Conservation (phyloP, 306 rosid genomes). For the Oxytropis ochrocephala region DNA sequence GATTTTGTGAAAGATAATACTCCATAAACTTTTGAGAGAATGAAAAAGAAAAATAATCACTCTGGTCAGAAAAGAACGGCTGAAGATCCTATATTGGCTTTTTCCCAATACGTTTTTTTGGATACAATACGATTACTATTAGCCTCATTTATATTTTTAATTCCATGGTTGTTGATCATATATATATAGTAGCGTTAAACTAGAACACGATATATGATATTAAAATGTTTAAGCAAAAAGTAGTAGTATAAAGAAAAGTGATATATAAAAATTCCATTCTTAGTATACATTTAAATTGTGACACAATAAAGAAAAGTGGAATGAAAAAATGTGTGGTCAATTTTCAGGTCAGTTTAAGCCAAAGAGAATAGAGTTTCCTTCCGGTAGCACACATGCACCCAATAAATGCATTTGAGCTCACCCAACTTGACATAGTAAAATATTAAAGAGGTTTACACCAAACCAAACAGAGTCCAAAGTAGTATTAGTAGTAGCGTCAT, state of each 20-base stretch:
- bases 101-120: neutral
- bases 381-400: neutral
- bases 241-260: neutral
- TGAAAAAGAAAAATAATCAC: neutral
- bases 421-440: neutral
- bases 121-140: neutral
- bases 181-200: neutral
- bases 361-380: neutral
- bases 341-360: neutral
- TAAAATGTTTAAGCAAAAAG: neutral
- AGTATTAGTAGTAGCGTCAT: constrained; percentile 3
- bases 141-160: neutral
- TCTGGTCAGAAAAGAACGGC: neutral
- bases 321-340: neutral
- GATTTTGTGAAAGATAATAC: too few relatives aligned
- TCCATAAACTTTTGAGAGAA: neutral
- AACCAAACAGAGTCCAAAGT: constrained; percentile 18
- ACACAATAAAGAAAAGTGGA: neutral
- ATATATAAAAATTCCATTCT: neutral
- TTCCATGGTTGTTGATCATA: neutral
- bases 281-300: neutral
- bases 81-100: neutral
- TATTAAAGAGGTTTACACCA: constrained; percentile 22
- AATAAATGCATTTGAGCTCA: neutral
- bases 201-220: neutral